Evolutionary conservation across 2,329 filamentous ascomycete genomes (phyloP), one percentile per base, ranked within the genome.

Genomic region (Apiospora arundinis): DNA sequence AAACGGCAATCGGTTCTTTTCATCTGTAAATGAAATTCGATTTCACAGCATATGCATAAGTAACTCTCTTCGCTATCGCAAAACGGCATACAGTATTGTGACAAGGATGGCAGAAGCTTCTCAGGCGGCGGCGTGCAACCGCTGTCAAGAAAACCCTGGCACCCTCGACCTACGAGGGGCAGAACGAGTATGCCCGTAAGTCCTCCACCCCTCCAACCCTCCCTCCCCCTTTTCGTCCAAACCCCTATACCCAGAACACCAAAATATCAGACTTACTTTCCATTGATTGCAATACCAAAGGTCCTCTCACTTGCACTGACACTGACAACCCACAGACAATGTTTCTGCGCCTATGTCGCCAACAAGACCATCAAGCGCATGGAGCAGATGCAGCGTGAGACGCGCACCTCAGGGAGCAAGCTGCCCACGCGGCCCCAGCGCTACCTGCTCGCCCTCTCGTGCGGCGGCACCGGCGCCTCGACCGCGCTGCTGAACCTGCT

Each of bases 281-380:
- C 40, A 56, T 42, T 28, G 5, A 56, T 42, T 28, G 5, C 18
- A 32, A 28, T 32, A 32, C 32, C 23, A 60, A 60, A 42, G 4
- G 12, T 25, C 18, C 37, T 44, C 70, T 42, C 23, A 7, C 49
- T 23, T 37, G 4, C 37, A 32, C 66, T 25, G 3, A 48, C 18
- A 21, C 16, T 16, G 6, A 11, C 28, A 63, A 66, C 32, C 28
- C 32, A 32, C n/a, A 94, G 92, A 70, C 83, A 87, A 73, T 98
- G 96, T 83, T 98, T 95, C 82, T 84, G 88, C 71, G 88, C 89
- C 77, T 98, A 95, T 84, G 87, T 97, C 70, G 86, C 89, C 72
- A 91, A 89, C 75, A 98, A 98, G 82, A 88, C 91, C 73, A 88
- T 94, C 75, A 95, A 95, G 81, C 93, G 95, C 25, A 82, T 90